Evolutionary conservation across 192 early-diverging fungal species (phyloP), one percentile per base, ranked within the genome.

Genomic region (Coemansia sp.): DNA sequence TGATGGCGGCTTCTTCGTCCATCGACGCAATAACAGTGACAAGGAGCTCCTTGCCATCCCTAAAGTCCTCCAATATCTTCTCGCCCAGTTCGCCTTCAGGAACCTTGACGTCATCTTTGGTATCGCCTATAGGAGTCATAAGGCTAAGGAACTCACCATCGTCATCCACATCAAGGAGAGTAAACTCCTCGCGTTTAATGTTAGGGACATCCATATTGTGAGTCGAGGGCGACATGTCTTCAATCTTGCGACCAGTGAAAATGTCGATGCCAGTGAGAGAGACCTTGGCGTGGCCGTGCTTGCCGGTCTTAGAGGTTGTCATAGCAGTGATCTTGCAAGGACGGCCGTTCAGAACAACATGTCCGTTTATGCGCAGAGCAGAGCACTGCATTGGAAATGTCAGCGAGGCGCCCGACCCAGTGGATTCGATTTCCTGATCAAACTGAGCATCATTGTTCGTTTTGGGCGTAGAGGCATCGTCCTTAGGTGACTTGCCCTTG

Each of bases 261-360:
- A 99, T 96, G 84, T 99, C 96, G 66, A 90, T 89, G 70, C 87
- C 96, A 36, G 90, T 89, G 80, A 96, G 83, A 86, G 98, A 88
- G 68, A 99, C 97, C 95, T 99, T 99, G 87, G 98, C 98, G 90
- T 99, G 98, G 66, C 96, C 98, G 94, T 99, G 98, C 95, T 99
- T 99, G 79, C 98, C 98, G 74, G 98, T 99, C 92, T 99, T 99
- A 87, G 96, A 98, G 85, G 98, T 99, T 63, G 95, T 95, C 94
- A 99, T 98, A 80, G 98, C 95, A 58, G 97, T 89, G 63, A 99
- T 97, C 93, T 98, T 99, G 91, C 98, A 99, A 80, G 98, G 98
- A 65, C 95, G 94, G 66, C 94, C 94, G 90, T 98, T 99, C 81
- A 99, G 93, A 68, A 95, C 90, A 73, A 99, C 98, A 87, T 91